Evolutionary conservation across 306 rosid species (phyloP).

Genomic region (Cucurbita maxima): DNA sequence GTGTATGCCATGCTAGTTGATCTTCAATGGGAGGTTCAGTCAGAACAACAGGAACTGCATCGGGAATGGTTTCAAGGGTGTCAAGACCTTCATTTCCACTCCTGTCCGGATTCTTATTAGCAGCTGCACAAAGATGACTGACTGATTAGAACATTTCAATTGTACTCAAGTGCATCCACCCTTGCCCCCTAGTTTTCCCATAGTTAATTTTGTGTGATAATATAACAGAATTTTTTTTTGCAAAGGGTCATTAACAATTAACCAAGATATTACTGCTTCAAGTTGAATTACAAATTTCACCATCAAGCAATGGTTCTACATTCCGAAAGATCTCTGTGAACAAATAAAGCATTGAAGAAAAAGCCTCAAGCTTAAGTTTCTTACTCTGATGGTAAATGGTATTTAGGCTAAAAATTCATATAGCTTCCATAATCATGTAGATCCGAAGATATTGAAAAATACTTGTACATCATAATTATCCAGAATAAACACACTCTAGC

Average conservation of each 20-base stretch:
- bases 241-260: not conserved
- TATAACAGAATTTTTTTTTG: not conserved
- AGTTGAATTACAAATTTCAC: not conserved
- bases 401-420: not conserved
- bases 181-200: not conserved
- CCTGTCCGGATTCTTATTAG: constrained; percentile 27
- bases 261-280: not conserved
- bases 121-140: constrained; percentile 36
- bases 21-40: constrained; percentile 94
- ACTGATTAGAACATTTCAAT: constrained; percentile 2
- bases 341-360: not conserved
- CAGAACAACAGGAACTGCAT: constrained; percentile 69
- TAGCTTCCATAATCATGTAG: not conserved
- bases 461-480: not conserved
- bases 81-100: constrained; percentile 49
- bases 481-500: not conserved
- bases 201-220: not conserved
- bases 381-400: not conserved
- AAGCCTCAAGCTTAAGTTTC: not conserved
- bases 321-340: not conserved
- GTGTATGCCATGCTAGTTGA: constrained; percentile 92
- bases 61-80: constrained; percentile 77
- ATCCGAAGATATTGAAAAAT: no score
- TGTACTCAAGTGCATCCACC: not conserved
- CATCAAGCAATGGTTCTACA: not conserved